Percentiles rank a stretch among this genome's conserved stretches.
These are phyloP conservation scores for Venturiaceae sp. DNA, from an alignment of 2,329 filamentous ascomycete species.

Conservation along the genomic window DNA sequence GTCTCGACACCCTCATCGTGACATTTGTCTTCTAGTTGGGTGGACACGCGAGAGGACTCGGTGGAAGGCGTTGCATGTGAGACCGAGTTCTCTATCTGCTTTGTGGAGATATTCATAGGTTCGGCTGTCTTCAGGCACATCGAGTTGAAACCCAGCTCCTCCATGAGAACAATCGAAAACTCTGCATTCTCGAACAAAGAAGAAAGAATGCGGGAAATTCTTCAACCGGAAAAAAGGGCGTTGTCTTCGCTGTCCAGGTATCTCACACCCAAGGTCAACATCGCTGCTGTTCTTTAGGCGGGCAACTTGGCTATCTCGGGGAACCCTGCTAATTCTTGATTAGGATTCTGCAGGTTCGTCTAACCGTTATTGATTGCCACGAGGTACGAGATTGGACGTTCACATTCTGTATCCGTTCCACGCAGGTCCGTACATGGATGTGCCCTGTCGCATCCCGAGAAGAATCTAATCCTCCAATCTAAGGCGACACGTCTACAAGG, in stretches of 20 bases:
- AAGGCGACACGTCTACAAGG: not conserved
- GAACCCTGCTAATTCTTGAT: not conserved
- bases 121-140: not conserved
- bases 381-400: not conserved
- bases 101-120: not conserved
- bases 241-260: not conserved
- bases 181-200: not conserved
- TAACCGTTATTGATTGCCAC: not conserved
- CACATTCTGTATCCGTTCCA: not conserved
- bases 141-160: not conserved
- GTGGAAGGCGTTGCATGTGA: not conserved
- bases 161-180: not conserved
- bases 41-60: not conserved
- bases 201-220: not conserved
- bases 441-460: not conserved
- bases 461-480: not conserved
- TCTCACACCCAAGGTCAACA: not conserved
- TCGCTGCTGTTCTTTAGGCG: not conserved
- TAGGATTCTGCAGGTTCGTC: not conserved
- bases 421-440: not conserved
- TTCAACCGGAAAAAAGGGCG: not conserved
- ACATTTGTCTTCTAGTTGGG: not conserved
- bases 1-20: not conserved
- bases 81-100: not conserved
- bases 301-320: not conserved